These are phyloP conservation scores for Stachybotrys echinatus DNA, from an alignment of 2,329 filamentous ascomycete species.

Conservation along the genomic window DNA sequence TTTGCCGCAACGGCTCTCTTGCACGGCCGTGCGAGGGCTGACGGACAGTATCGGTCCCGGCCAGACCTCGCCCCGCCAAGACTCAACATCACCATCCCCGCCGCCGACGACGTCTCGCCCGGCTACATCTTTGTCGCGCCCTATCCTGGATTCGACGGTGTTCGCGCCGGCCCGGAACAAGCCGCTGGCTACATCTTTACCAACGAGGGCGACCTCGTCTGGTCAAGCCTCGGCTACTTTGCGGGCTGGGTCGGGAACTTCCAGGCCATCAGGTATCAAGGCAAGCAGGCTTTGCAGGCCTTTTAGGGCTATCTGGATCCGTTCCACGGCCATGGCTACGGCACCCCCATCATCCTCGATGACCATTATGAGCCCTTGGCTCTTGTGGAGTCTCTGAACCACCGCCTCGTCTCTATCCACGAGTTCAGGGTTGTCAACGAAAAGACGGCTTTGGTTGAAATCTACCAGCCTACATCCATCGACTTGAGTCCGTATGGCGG, in stretches of 20 bases:
- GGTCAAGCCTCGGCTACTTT: constrained; percentile 49
- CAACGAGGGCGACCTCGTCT: constrained; percentile 48
- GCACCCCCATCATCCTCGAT: constrained; percentile 45
- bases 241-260: constrained; percentile 49
- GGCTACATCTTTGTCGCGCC: constrained; percentile 38
- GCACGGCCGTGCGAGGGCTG: constrained; percentile 3
- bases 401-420: constrained; percentile 44
- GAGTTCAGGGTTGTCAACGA: constrained; percentile 50
- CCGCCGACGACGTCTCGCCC: constrained; percentile 27
- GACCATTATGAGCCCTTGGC: constrained; percentile 47
- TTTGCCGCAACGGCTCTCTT: no score
- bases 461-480: constrained; percentile 42
- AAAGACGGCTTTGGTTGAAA: constrained; percentile 44
- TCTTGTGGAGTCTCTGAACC: constrained; percentile 42
- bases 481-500: constrained; percentile 39
- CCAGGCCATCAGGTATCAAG: constrained; percentile 41
- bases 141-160: constrained; percentile 23
- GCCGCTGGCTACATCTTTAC: constrained; percentile 49
- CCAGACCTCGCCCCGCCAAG: constrained; percentile 10
- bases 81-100: constrained; percentile 34
- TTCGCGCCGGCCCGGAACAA: constrained; percentile 38
- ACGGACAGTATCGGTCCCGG: constrained; percentile 15
- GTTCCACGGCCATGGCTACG: constrained; percentile 45
- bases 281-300: constrained; percentile 43
- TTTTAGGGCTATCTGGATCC: constrained; percentile 48